A percentile compares a stretch with the other conserved stretches of the same genome.
Conservation (phyloP, 495 filamentous ascomycete species). For the Penicillium verhagenii region DNA sequence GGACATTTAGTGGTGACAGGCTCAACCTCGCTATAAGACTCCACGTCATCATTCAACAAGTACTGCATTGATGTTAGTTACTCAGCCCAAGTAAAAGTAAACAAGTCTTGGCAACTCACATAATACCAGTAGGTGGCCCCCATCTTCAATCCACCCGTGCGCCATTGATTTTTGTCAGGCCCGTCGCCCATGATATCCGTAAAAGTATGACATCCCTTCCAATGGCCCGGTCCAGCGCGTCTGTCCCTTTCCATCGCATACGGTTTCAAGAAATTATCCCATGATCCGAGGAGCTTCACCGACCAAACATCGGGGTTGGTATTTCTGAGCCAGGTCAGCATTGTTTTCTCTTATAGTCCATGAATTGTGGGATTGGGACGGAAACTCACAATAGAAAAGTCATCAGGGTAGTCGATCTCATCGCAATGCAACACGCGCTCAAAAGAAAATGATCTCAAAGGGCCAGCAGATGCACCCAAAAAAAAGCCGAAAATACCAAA, state of each 20-base stretch:
- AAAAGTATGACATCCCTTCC: slow-evolving; percentile 83
- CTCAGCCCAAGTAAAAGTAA: neutral
- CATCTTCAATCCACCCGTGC: slow-evolving; percentile 83
- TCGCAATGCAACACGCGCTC: slow-evolving; percentile 28
- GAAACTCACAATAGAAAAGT: slow-evolving; percentile 71
- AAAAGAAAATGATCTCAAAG: slow-evolving; percentile 9
- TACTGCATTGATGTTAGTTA: slow-evolving; percentile 57
- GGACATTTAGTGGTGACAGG: slow-evolving; percentile 78
- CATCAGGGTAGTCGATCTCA: slow-evolving; percentile 73
- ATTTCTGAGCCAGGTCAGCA: slow-evolving; percentile 19
- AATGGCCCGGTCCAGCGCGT: slow-evolving; percentile 66
- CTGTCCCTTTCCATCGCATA: slow-evolving; percentile 78
- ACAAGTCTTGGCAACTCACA: slow-evolving; percentile 48
- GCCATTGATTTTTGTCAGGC: slow-evolving; percentile 53
- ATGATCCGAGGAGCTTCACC: slow-evolving; percentile 83
- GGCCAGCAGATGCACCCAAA: slow-evolving; percentile 11
- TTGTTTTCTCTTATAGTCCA: neutral
- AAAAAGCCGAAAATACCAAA: neutral
- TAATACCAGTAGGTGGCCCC: slow-evolving; percentile 95
- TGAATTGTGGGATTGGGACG: neutral
- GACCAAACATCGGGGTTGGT: slow-evolving; percentile 64
- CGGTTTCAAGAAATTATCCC: slow-evolving; percentile 81
- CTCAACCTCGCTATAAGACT: slow-evolving; percentile 67
- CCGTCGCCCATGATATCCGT: slow-evolving; percentile 83
- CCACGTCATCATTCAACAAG: slow-evolving; percentile 69